Conservation (phyloP, 495 filamentous ascomycete species). For the Paragyromitra xinjiangensis region DNA sequence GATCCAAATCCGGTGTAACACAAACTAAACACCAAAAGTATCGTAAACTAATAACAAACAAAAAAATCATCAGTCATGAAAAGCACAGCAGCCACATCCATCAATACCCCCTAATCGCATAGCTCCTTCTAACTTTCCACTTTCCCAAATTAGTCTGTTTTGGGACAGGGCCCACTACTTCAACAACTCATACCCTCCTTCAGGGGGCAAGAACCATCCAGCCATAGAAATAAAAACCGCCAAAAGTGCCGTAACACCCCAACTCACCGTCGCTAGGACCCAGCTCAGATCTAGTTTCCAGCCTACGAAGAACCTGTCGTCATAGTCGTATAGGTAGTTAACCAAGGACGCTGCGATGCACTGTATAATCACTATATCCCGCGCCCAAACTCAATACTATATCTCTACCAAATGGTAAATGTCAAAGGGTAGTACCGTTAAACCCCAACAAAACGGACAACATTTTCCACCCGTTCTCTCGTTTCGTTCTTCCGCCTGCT, state of each 20-base stretch:
- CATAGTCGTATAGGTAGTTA: conserved; percentile 84
- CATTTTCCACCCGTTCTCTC: conserved; percentile 80
- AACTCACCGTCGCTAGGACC: conserved; percentile 79
- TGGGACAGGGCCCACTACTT: conserved; percentile 19
- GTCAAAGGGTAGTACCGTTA: conserved; percentile 66
- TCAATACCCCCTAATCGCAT: neutral
- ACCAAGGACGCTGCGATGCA: conserved; percentile 58
- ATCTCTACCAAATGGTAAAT: conserved; percentile 5
- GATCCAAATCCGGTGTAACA: neutral
- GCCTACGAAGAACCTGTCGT: conserved; percentile 84
- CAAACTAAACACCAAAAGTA: neutral
- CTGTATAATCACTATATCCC: conserved; percentile 38
- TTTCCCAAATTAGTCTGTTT: neutral
- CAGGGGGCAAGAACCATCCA: conserved; percentile 73
- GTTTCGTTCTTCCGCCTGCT: conserved; percentile 76
- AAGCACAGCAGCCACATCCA: conserved; percentile 2
- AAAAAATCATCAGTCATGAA: conserved; percentile 16
- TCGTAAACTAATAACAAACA: neutral
- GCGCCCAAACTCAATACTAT: conserved; percentile 5
- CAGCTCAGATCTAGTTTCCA: conserved; percentile 83
- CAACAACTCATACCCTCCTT: conserved; percentile 82
- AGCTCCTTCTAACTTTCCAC: neutral
- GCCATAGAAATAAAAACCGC: conserved; percentile 70
- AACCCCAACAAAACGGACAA: conserved; percentile 70
- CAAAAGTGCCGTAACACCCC: conserved; percentile 70